Base-by-base conservation (phyloP, 441 rosid genomes). In the Pelargonium fulgidum region DNA sequence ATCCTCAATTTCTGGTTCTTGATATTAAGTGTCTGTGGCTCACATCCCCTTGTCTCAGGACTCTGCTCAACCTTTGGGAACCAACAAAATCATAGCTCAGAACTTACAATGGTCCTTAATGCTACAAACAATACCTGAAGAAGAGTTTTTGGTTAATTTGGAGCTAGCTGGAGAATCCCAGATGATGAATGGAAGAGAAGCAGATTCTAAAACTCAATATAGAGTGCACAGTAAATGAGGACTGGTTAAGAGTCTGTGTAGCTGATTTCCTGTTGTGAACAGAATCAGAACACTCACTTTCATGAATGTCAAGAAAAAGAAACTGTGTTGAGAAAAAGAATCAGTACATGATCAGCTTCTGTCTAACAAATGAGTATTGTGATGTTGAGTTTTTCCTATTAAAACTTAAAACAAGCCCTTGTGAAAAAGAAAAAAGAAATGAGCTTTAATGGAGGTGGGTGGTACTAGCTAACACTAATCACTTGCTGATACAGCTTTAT, bases 231-330 rank as follows among this genome's bases (percentile, higher is more conserved):
- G 41, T 36, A 5, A 2, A 36, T 36, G 41, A 36, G 41, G 41
- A 36, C 41, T 36, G 41, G 41, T 36, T 26, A 26, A 26, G 29
- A 26, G 29, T 26, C 29, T 17, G 17, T n/a, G 65, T 65, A 20
- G 2, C 73, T 50, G 64, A 64, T 54, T 54, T 13, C 22, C n/a
- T 22, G 44, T 64, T 75, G 64, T 20, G 48, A 24, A 47, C 56
- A 68, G 61, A 48, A 45, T 62, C 73, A 77, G 44, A 62, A 62
- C 68, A 65, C 73, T 67, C 70, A 66, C 67, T 78, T 70, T 68
- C 63, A 68, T n/a, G 70, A 68, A 19, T 22, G 41, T 59, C 36
- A 61, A 61, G 64, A 9, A 20, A 19, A 59, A 41, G 52, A 29
- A 29, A 29, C 36, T 29, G 36, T 29, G 36, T 3, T 29, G 36